A percentile compares a stretch with the other conserved stretches of the same genome.
phyloP scores from a whole-genome alignment of 192 early-diverging fungal genomes.

The Geosiphon pyriformis region DNA sequence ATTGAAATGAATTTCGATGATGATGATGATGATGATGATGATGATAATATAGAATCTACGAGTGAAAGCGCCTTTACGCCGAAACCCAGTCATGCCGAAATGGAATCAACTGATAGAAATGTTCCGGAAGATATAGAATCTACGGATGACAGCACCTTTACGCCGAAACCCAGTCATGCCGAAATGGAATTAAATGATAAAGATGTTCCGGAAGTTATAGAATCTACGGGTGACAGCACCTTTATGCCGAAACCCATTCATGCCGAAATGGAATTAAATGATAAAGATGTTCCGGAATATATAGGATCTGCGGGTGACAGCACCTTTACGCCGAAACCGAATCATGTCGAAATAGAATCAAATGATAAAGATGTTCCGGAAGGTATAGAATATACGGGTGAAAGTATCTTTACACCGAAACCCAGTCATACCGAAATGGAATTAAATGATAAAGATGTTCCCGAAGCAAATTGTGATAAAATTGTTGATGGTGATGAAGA shows the following conservation, averaged over 20 bases:
- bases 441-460: too few species aligned
- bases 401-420: neutral
- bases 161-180: constrained; percentile 33
- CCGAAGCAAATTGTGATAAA: too few species aligned
- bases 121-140: neutral
- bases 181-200: constrained; percentile 49
- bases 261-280: constrained; percentile 59
- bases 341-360: constrained; percentile 62
- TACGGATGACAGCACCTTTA: neutral
- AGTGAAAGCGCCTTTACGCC: neutral
- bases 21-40: constrained; percentile 27
- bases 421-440: constrained; percentile 52
- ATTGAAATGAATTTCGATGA: constrained; percentile 33
- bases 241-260: neutral
- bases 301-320: neutral
- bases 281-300: neutral
- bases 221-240: neutral
- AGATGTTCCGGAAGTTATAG: neutral
- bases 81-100: constrained; percentile 10
- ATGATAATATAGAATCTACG: neutral
- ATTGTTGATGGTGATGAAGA: too few species aligned
- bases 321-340: neutral
- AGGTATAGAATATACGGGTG: neutral
- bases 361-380: neutral
- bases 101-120: neutral